A percentile compares a stretch with the other conserved stretches of the same genome.
Evolutionary conservation across 805 yeast species (phyloP).

Genomic region (Huiozyma sinensis): DNA sequence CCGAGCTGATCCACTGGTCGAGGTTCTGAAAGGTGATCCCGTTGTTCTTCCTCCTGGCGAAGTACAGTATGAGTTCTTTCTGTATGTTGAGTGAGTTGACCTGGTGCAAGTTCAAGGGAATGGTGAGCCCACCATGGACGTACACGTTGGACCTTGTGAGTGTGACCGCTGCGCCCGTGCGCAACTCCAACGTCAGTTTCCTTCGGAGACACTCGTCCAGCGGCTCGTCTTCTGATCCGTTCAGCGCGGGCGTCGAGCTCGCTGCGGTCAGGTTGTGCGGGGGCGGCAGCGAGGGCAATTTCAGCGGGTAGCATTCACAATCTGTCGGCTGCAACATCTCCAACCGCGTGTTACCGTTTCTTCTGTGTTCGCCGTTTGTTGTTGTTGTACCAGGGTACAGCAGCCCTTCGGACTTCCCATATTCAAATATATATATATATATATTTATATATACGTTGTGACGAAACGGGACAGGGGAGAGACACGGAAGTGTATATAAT

Average conservation of each 20-base stretch:
- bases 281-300: conserved; percentile 41
- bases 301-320: conserved; percentile 46
- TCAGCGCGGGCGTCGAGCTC: not conserved
- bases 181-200: conserved; percentile 41
- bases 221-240: conserved; percentile 10
- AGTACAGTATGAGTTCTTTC: conserved; percentile 28
- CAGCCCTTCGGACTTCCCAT: no score
- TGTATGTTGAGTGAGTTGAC: conserved; percentile 33
- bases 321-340: conserved; percentile 49
- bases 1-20: conserved; percentile 43
- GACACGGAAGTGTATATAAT: no score
- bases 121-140: conserved; percentile 55
- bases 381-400: no score
- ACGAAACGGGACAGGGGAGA: no score
- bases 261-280: not conserved
- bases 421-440: not conserved
- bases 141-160: conserved; percentile 49
- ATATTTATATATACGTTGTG: not conserved
- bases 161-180: conserved; percentile 59
- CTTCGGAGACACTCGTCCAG: conserved; percentile 33
- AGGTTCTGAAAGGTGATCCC: conserved; percentile 14
- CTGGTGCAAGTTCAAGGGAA: conserved; percentile 40
- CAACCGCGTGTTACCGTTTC: no score
- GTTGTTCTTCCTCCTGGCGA: conserved; percentile 16
- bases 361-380: no score